Evolutionary conservation across 192 early-diverging fungal species (phyloP).

Genomic region (Phlyctochytrium planicorne): DNA sequence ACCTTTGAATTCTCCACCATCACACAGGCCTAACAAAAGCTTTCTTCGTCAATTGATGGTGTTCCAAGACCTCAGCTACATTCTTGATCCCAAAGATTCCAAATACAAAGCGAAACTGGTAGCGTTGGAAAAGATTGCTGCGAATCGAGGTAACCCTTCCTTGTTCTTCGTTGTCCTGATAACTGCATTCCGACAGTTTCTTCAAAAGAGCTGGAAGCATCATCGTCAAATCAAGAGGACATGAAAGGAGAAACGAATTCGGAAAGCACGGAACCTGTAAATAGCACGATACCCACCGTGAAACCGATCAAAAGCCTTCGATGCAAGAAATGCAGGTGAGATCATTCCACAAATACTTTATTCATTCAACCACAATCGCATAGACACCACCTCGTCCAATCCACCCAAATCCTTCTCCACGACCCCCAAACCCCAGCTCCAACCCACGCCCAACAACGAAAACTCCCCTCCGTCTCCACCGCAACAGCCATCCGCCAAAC

Average conservation of each 20-base stretch:
- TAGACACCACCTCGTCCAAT: not conserved
- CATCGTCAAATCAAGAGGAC: not conserved
- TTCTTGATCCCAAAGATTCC: not conserved
- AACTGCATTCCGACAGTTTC: no score
- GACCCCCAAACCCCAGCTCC: no score
- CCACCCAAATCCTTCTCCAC: not conserved
- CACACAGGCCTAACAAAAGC: not conserved
- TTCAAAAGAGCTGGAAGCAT: not conserved
- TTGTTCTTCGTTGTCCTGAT: no score
- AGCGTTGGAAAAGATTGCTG: not conserved
- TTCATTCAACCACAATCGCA: not conserved
- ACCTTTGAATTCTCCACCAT: not conserved
- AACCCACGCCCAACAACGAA: no score
- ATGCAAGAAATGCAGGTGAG: conserved; percentile 3
- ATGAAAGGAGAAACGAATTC: not conserved
- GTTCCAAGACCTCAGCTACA: not conserved
- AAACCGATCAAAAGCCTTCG: not conserved
- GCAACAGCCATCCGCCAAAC: no score
- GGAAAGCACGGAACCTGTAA: not conserved
- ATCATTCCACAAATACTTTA: not conserved
- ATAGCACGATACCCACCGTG: not conserved
- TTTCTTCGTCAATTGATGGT: not conserved
- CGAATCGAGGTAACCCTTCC: no score
- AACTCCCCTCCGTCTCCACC: no score
- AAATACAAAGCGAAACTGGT: not conserved